Evolutionary conservation across 164 flowering plant genomes (phyloP).

Genomic region (Vitis riparia): DNA sequence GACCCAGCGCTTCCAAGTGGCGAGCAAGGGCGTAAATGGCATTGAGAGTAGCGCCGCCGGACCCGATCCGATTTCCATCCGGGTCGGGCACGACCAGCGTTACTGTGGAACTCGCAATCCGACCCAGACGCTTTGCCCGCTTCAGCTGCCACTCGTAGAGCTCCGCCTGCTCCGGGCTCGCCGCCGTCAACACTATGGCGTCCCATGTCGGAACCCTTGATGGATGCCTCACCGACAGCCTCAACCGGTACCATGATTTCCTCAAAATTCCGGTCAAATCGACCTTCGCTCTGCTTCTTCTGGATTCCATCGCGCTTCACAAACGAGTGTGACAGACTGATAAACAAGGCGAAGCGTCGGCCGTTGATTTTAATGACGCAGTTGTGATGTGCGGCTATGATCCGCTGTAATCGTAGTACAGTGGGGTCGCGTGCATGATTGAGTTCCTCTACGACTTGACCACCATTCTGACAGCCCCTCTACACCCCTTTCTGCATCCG

Average conservation of each 20-base stretch:
- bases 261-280: conserved; percentile 53
- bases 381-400: too few species aligned
- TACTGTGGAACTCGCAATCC: conserved; percentile 74
- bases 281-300: conserved; percentile 22
- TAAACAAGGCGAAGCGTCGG: neutral
- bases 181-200: conserved; percentile 91
- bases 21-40: conserved; percentile 65
- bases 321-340: too few species aligned
- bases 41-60: conserved; percentile 95
- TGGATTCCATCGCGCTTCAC: conserved; percentile 19
- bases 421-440: too few species aligned
- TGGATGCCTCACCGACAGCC: conserved; percentile 85
- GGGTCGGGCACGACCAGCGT: conserved; percentile 96
- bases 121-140: conserved; percentile 87
- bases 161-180: conserved; percentile 95
- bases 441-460: too few species aligned
- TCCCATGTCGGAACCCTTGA: conserved; percentile 96
- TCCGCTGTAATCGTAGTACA: too few species aligned
- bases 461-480: too few species aligned
- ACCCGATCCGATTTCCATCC: conserved; percentile 87
- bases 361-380: too few species aligned
- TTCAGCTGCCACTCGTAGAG: conserved; percentile 91
- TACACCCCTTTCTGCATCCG: too few species aligned
- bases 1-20: conserved; percentile 28
- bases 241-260: conserved; percentile 82